A percentile compares a stretch with the other conserved stretches of the same genome.
phyloP scores from a whole-genome alignment of 1,284 basidiomycete species.

The Malassezia sympodialis region DNA sequence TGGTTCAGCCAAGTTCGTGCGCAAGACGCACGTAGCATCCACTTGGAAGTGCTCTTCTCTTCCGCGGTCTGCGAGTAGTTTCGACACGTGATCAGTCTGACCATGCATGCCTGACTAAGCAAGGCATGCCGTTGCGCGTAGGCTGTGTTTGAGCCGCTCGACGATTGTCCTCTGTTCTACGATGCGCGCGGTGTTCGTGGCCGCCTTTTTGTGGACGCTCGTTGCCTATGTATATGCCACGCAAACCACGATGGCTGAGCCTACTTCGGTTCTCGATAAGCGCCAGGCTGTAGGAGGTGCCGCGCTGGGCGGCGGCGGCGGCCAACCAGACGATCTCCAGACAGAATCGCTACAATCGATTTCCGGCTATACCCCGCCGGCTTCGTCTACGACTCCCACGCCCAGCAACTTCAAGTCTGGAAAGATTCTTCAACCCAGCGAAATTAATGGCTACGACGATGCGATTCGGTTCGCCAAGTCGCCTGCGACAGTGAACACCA shows the following conservation, averaged over 20 bases:
- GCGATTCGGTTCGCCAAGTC: slow-evolving; percentile 1
- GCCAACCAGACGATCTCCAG: slow-evolving; percentile 12
- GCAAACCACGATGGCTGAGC: not conserved
- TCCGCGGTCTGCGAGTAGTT: slow-evolving; percentile 1
- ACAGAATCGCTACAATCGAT: slow-evolving; percentile 28
- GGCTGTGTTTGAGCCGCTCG: not conserved
- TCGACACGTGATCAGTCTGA: not conserved
- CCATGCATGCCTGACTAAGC: slow-evolving; percentile 8
- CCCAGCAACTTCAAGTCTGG: slow-evolving; percentile 23
- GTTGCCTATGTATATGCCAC: not conserved
- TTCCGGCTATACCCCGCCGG: slow-evolving; percentile 30
- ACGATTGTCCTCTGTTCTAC: not conserved
- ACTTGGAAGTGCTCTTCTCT: not conserved
- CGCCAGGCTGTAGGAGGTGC: slow-evolving; percentile 21
- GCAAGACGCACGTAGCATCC: slow-evolving; percentile 15
- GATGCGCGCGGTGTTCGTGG: not conserved
- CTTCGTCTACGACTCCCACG: slow-evolving; percentile 9
- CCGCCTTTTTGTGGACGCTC: not conserved
- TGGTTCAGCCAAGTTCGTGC: slow-evolving; percentile 9
- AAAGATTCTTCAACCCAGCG: slow-evolving; percentile 22
- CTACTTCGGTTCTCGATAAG: slow-evolving; percentile 14
- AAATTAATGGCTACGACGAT: slow-evolving; percentile 29
- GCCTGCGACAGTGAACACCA: not conserved
- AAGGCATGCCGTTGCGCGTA: not conserved
- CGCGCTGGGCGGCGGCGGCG: slow-evolving; percentile 32